Conservation (phyloP, 2,329 filamentous ascomycete genomes). For the Keithomyces neogunnii region DNA sequence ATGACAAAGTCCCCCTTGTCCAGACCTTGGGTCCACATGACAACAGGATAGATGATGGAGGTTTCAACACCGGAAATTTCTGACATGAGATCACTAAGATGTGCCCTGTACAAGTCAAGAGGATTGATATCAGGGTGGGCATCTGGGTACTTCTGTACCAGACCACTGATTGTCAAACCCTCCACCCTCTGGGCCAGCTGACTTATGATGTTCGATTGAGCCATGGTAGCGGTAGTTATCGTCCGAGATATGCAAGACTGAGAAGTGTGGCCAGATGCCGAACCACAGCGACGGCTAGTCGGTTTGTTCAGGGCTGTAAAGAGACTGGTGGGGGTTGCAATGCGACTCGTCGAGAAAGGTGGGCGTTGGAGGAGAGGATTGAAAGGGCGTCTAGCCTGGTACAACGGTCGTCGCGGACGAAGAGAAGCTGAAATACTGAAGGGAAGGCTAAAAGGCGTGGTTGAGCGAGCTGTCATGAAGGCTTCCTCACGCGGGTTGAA, state of each 20-base stretch:
- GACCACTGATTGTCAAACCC: slow-evolving; percentile 6
- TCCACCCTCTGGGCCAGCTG: slow-evolving; percentile 8
- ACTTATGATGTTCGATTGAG: slow-evolving; percentile 2
- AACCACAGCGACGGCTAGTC: background rate
- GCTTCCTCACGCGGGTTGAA: background rate
- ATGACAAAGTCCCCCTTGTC: slow-evolving; percentile 79
- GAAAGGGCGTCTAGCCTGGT: slow-evolving; percentile 4
- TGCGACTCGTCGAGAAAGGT: background rate
- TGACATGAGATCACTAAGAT: slow-evolving; percentile 61
- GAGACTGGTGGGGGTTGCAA: slow-evolving; percentile 1
- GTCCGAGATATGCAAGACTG: background rate
- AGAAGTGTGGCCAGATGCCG: background rate
- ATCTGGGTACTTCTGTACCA: slow-evolving; percentile 34
- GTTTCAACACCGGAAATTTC: slow-evolving; percentile 62
- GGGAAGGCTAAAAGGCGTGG: background rate
- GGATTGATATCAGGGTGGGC: slow-evolving; percentile 64
- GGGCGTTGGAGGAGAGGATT: background rate
- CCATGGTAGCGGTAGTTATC: slow-evolving; percentile 1
- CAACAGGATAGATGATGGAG: slow-evolving; percentile 62
- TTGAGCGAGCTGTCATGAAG: slow-evolving; percentile 5
- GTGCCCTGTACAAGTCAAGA: slow-evolving; percentile 70
- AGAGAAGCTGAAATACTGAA: background rate
- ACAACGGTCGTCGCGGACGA: slow-evolving; percentile 1
- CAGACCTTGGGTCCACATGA: slow-evolving; percentile 70
- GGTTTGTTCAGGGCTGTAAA: background rate